Base-by-base conservation (phyloP, 345 rosid genomes). In the Firmiana major region DNA sequence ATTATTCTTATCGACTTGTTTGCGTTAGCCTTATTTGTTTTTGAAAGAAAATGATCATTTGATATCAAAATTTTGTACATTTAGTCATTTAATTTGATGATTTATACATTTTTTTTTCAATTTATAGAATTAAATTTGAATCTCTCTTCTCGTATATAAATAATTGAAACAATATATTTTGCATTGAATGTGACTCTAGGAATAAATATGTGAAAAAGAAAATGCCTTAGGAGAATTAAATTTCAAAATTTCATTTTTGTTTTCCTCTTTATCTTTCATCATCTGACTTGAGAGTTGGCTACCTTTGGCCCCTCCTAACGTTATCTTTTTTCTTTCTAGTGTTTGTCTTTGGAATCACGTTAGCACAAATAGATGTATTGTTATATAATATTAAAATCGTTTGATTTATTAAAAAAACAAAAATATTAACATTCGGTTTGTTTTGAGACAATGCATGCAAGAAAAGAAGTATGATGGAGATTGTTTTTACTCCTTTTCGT, bases 11-110 rank as follows among this genome's bases (percentile, higher is more conserved):
- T 49, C 43, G 16, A 22, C 31, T 58, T 58, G 63, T 58, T 22
- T 58, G n/a, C n/a, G 34, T 58, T 22, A 22, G 34, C 45, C 74
- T 70, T 70, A 60, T 70, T 67, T 45, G 72, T 15, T 45, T 67
- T 43, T 45, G 34, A 6, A 67, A 43, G 9, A 0, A 9, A 26
- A 40, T 38, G 16, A 65, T n/a, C 16, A 48, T 31, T 22, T 58
- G 19, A 54, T 54, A 7, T 48, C 2, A 12, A 19, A n/a, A 54
- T 1, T 54, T 54, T n/a, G 59, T 0, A 7, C 2, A 17, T 19
- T 6, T 5, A 0, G 6, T 16, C 6, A 17, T 19, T 19, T 19
- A 10, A 7, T 1, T 54, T 2, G 17, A 17, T 51, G 22, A 53
- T 53, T 53, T 3, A 7, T 54, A n/a, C n/a, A 54, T 54, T 3